Conservation (phyloP, 2,329 filamentous ascomycete genomes). For the Colletotrichum sp. region DNA sequence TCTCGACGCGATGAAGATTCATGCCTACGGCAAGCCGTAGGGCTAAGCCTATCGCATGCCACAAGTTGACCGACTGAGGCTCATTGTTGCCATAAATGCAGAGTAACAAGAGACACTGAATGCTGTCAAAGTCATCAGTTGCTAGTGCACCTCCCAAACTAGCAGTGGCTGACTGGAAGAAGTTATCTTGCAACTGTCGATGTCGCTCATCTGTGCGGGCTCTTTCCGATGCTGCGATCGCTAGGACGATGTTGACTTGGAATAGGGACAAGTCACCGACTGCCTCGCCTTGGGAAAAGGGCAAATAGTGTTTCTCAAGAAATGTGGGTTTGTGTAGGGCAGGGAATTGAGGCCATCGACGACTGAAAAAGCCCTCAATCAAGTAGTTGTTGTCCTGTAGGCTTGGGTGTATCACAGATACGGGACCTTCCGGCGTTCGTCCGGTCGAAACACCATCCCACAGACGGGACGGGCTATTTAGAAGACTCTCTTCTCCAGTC, state of each 20-base stretch:
- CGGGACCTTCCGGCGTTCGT: not conserved
- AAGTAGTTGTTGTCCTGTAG: not conserved
- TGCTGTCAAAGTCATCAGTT: slow-evolving; percentile 25
- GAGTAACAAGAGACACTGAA: slow-evolving; percentile 29
- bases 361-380: slow-evolving; percentile 26
- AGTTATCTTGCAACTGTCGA: not conserved
- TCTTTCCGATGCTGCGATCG: slow-evolving; percentile 27
- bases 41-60: slow-evolving; percentile 27
- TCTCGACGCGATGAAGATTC: slow-evolving; percentile 23
- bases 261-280: slow-evolving; percentile 17
- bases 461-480: slow-evolving; percentile 20
- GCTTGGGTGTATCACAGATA: not conserved
- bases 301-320: slow-evolving; percentile 9
- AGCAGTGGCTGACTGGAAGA: not conserved
- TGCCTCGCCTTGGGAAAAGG: not conserved
- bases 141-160: slow-evolving; percentile 20
- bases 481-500: not conserved
- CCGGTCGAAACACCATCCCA: slow-evolving; percentile 8
- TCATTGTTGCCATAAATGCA: slow-evolving; percentile 31
- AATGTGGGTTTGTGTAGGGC: slow-evolving; percentile 26
- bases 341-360: slow-evolving; percentile 30
- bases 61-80: slow-evolving; percentile 29
- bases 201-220: not conserved
- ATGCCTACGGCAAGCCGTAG: slow-evolving; percentile 26
- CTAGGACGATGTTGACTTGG: slow-evolving; percentile 27